These are phyloP conservation scores for Trebouxia sp. DNA, from an alignment of 139 green algal genomes.

Conservation along the genomic window DNA sequence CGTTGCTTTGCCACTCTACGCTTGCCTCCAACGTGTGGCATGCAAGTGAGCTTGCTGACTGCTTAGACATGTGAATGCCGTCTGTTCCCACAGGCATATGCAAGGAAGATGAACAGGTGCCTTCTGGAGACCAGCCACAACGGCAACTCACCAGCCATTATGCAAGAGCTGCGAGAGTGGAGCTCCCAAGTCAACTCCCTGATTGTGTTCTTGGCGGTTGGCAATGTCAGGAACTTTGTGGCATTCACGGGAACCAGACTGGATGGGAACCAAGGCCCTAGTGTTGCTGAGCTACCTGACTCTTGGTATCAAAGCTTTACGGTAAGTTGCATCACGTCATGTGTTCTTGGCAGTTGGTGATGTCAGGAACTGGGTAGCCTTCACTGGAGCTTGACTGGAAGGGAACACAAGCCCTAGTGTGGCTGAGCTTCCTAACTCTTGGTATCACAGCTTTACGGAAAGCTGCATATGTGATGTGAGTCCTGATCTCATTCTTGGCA, in stretches of 20 bases:
- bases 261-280: not conserved
- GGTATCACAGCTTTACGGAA: not conserved
- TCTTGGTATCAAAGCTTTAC: not conserved
- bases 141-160: not conserved
- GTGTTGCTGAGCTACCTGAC: not conserved
- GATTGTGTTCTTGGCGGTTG: not conserved
- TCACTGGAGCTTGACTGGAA: not conserved
- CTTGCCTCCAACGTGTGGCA: too few relatives aligned
- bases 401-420: not conserved
- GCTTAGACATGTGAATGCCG: not conserved
- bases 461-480: too few relatives aligned
- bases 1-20: too few relatives aligned
- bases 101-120: not conserved
- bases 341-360: not conserved
- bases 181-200: not conserved
- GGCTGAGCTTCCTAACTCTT: not conserved
- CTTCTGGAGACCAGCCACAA: not conserved
- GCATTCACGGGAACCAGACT: not conserved
- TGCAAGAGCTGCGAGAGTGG: not conserved
- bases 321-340: too few relatives aligned
- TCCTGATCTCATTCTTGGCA: too few relatives aligned
- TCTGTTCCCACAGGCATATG: not conserved
- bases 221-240: not conserved
- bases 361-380: not conserved
- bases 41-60: not conserved